A percentile compares a stretch with the other conserved stretches of the same genome.
These are phyloP conservation scores for Starmerella floricola DNA, from an alignment of 805 yeast species.

Conservation along the genomic window DNA sequence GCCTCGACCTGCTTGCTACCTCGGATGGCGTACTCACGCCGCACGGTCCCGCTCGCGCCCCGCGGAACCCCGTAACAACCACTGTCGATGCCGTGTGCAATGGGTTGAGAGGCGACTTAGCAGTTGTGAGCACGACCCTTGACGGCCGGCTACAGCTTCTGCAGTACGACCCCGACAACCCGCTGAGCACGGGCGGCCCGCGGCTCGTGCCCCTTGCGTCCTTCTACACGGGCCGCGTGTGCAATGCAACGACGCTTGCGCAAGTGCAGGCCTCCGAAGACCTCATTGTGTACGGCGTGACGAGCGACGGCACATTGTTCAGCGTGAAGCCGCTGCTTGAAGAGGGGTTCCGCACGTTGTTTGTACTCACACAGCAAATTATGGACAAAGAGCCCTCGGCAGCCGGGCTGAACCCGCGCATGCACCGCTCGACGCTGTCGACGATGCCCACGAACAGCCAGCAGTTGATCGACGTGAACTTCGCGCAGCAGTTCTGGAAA, in stretches of 20 bases:
- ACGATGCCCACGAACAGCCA: conserved; percentile 14
- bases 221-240: conserved; percentile 50
- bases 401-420: conserved; percentile 67
- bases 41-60: conserved; percentile 24
- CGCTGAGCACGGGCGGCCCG: conserved; percentile 69
- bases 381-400: conserved; percentile 60
- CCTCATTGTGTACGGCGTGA: conserved; percentile 52
- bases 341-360: conserved; percentile 62
- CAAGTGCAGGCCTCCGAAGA: conserved; percentile 24
- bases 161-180: conserved; percentile 87
- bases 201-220: conserved; percentile 56
- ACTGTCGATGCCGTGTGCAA: conserved; percentile 35
- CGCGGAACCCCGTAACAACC: neutral
- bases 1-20: conserved; percentile 67
- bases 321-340: conserved; percentile 66
- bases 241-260: conserved; percentile 24
- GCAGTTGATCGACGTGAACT: conserved; percentile 24
- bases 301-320: conserved; percentile 68
- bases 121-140: conserved; percentile 56
- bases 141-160: conserved; percentile 55
- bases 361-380: conserved; percentile 77
- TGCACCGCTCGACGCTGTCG: conserved; percentile 21
- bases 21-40: conserved; percentile 40
- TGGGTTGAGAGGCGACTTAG: conserved; percentile 41
- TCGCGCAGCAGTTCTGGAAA: conserved; percentile 23